phyloP scores from a whole-genome alignment of 257 asterid genomes.

The Plantago major region DNA sequence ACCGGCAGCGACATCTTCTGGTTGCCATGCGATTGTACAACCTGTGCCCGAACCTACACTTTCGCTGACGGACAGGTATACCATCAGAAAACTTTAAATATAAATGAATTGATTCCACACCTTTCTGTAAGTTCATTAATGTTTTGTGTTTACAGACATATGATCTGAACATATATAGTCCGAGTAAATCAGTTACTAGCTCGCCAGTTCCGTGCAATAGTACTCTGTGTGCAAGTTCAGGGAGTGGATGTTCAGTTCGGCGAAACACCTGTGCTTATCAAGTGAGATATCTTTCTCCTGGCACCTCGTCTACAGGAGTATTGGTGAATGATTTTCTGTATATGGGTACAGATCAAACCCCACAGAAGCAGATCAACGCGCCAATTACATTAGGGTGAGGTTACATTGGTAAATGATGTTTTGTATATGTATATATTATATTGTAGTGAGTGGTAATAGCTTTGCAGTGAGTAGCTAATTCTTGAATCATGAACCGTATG shows the following conservation, averaged over 20 bases:
- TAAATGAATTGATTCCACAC: not conserved
- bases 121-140: not conserved
- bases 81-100: conserved; percentile 9
- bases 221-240: conserved; percentile 46
- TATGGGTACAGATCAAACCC: conserved; percentile 48
- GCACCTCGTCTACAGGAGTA: conserved; percentile 75
- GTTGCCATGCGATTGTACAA: conserved; percentile 83
- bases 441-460: too few relatives aligned
- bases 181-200: conserved; percentile 57
- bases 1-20: conserved; percentile 97
- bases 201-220: conserved; percentile 66
- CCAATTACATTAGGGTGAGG: conserved; percentile 83
- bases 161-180: conserved; percentile 69
- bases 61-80: conserved; percentile 45
- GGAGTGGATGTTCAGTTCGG: conserved; percentile 39
- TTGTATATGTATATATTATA: conserved; percentile 1
- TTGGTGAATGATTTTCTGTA: conserved; percentile 80
- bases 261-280: conserved; percentile 72
- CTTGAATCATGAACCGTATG: not conserved
- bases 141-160: conserved; percentile 38
- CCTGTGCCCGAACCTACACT: conserved; percentile 48
- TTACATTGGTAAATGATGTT: conserved; percentile 8
- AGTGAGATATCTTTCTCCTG: conserved; percentile 63
- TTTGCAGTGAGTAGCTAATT: too few relatives aligned
- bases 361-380: conserved; percentile 38